phyloP scores from a whole-genome alignment of 352 stramenopile species.

The Phytophthora palmivora region DNA sequence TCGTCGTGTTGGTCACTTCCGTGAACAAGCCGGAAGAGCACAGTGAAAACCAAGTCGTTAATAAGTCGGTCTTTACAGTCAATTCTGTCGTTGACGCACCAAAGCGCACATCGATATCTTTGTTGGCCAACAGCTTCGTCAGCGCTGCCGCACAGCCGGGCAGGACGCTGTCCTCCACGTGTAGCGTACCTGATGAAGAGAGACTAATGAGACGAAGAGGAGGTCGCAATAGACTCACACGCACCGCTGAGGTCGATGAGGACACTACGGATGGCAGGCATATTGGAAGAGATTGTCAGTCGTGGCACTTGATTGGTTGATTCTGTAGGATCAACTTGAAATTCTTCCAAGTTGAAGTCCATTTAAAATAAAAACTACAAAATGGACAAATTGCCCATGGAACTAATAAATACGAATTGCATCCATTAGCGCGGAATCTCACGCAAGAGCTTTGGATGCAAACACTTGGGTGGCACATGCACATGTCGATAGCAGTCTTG shows the following conservation, averaged over 20 bases:
- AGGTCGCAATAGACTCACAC: slow-evolving; percentile 12
- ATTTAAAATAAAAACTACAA: too few relatives aligned
- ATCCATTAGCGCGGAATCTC: too few relatives aligned
- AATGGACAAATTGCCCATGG: too few relatives aligned
- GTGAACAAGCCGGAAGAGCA: background rate
- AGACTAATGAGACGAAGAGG: background rate
- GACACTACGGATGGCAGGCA: slow-evolving; percentile 45
- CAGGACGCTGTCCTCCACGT: slow-evolving; percentile 58
- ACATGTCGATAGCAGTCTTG: too few relatives aligned
- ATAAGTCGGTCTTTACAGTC: too few relatives aligned
- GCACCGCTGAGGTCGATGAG: slow-evolving; percentile 66
- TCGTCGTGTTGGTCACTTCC: slow-evolving; percentile 78
- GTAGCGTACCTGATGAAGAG: slow-evolving; percentile 48
- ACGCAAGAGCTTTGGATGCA: too few relatives aligned
- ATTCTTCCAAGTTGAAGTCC: too few relatives aligned
- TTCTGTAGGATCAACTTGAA: too few relatives aligned
- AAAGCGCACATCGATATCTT: slow-evolving; percentile 53
- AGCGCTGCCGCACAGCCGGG: slow-evolving; percentile 48
- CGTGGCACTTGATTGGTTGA: too few relatives aligned
- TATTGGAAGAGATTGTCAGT: background rate
- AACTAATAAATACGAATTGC: too few relatives aligned
- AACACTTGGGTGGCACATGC: too few relatives aligned
- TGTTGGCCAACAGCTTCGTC: slow-evolving; percentile 37
- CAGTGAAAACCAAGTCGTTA: background rate
- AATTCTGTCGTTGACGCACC: slow-evolving; percentile 28